Conservation (phyloP, 2,329 filamentous ascomycete species). For the Fusarium sp. region DNA sequence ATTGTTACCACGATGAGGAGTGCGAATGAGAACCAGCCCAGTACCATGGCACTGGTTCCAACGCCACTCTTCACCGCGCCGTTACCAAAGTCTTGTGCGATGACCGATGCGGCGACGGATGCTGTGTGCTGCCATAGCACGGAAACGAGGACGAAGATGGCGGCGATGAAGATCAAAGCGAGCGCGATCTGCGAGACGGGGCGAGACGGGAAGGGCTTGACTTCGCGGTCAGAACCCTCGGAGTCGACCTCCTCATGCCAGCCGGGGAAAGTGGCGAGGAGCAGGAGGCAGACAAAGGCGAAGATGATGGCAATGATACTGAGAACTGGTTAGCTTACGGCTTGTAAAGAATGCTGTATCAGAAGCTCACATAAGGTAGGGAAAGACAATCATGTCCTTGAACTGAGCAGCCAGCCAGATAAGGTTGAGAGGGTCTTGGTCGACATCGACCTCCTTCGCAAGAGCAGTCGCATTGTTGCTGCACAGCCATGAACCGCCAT, state of each 20-base stretch:
- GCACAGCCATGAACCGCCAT: slow-evolving; percentile 92
- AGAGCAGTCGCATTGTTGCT: slow-evolving; percentile 96
- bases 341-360: not conserved
- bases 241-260: slow-evolving; percentile 94
- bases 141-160: slow-evolving; percentile 79
- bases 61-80: slow-evolving; percentile 88
- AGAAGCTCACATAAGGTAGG: slow-evolving; percentile 86
- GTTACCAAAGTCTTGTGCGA: slow-evolving; percentile 93
- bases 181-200: slow-evolving; percentile 93
- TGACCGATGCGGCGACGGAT: slow-evolving; percentile 92
- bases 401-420: slow-evolving; percentile 98
- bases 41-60: slow-evolving; percentile 93
- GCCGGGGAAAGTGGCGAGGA: slow-evolving; percentile 95
- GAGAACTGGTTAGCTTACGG: slow-evolving; percentile 3
- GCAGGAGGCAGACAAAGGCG: slow-evolving; percentile 93
- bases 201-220: slow-evolving; percentile 93
- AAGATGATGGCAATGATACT: slow-evolving; percentile 98
- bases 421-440: slow-evolving; percentile 95
- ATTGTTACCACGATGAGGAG: slow-evolving; percentile 96
- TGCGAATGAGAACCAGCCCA: slow-evolving; percentile 97
- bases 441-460: slow-evolving; percentile 87
- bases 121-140: slow-evolving; percentile 94
- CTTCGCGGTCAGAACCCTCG: slow-evolving; percentile 85
- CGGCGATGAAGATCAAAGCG: slow-evolving; percentile 87
- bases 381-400: slow-evolving; percentile 98